Evolutionary conservation across 2,329 filamentous ascomycete species (phyloP), one percentile per base, ranked within the genome.

Genomic region (Pseudocercospora fijiensis): DNA sequence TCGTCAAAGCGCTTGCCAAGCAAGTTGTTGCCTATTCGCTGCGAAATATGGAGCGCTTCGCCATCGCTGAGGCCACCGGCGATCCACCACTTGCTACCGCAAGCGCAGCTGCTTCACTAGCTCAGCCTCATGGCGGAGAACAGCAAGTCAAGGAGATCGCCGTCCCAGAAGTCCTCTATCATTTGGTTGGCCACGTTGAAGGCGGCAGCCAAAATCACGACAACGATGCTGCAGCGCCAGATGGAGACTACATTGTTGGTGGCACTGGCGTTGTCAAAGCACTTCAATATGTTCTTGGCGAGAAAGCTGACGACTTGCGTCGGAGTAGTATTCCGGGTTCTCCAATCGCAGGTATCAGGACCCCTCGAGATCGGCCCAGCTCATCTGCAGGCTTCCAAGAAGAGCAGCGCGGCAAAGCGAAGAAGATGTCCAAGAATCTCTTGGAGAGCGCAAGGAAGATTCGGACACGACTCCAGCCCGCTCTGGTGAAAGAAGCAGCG

Each of bases 261-360:
- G 94, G 94, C 16, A 96, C 92, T 0, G 95, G 94, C 26, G 92
- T 99, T 1, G 94, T 96, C 56, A 97, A 96, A 78, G 95, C 95
- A 4, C 82, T 99, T 52, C 88, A 91, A 60, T 96, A 96, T 72
- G 96, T 93, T 72, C 81, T 99, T 57, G 89, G 92, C 70, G 96
- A 96, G 74, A 87, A 90, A 64, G 88, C 89, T 60, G 85, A 72
- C 28, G 75, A 77, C 41, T 58, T 73, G 18, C 66, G 73, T 8
- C 70, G 74, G 13, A 68, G 64, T 22, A 73, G 89, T 65, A 55
- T 73, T n/a, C 67, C 70, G 9, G 55, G 58, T 30, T 67, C 72
- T 10, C 69, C 73, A 2, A 62, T 67, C 85, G 27, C 77, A 53
- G 85, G 83, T 7, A 78, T 80, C 27, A 80, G 83, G 62, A 77